Evolutionary conservation across 1,139 yeast genomes (phyloP).

Genomic region (Candida labiduridarum): DNA sequence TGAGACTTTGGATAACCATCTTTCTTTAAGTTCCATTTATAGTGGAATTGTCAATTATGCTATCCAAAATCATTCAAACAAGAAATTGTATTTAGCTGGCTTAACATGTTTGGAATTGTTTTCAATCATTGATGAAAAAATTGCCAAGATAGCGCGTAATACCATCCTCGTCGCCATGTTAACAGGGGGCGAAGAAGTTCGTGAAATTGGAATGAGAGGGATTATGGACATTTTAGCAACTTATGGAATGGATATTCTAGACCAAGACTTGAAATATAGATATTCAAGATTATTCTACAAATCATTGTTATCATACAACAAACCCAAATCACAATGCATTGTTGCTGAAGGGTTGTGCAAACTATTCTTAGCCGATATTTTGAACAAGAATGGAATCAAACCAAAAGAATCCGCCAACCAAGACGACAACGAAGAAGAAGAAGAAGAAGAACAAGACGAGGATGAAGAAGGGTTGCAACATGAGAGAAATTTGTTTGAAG

Average conservation of each 20-base stretch:
- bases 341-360: constrained; percentile 91
- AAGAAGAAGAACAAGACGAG: constrained; percentile 11
- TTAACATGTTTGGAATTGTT: constrained; percentile 78
- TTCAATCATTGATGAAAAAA: constrained; percentile 65
- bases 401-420: constrained; percentile 9
- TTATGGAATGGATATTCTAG: constrained; percentile 72
- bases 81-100: constrained; percentile 65
- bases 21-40: constrained; percentile 70
- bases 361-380: constrained; percentile 74
- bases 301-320: constrained; percentile 57
- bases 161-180: constrained; percentile 66
- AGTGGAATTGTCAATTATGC: constrained; percentile 86
- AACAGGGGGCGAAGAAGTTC: constrained; percentile 62
- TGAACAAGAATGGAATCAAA: constrained; percentile 24
- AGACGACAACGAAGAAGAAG: background rate
- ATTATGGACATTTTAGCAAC: constrained; percentile 79
- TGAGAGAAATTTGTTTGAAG: constrained; percentile 58
- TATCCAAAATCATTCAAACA: constrained; percentile 60
- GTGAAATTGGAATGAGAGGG: constrained; percentile 64
- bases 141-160: constrained; percentile 68
- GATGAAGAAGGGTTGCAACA: constrained; percentile 28
- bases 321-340: constrained; percentile 71
- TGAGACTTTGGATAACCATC: constrained; percentile 65
- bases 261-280: constrained; percentile 61
- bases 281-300: constrained; percentile 71